Evolutionary conservation across 169 alveolate species (phyloP), one percentile per base, ranked within the genome.

Genomic region (Eimeria necatrix): DNA sequence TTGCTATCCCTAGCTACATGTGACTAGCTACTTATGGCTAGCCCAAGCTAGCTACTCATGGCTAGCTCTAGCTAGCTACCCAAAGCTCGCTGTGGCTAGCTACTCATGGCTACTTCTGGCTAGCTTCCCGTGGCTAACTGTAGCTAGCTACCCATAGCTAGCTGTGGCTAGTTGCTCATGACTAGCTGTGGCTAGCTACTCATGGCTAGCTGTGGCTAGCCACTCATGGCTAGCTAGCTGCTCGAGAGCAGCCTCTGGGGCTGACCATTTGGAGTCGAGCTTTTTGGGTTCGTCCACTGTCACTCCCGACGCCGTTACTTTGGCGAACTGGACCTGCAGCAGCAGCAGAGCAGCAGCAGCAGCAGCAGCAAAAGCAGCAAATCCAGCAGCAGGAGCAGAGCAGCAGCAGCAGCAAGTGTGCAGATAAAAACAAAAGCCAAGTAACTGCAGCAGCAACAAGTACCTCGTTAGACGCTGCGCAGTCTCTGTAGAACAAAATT

Each of bases 401-500:
- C 22, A 10, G 4, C 49, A 22, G 52, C 83, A 32, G 16, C 83
- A 71, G 53, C 83, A 22, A 22, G 48, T 22, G 41, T 32, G 41
- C 3, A 32, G 41, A 0, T 32, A 61, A 26, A 6, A 12, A 61
- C 73, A 61, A 2, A n/a, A 61, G 16, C 24, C 16, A 16, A 71
- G 52, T 48, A 71, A 8, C 52, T n/a, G 52, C 83, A 26, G 52
- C 53, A 71, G 53, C 83, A 8, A 14, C 3, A 32, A 22, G 49
- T 71, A 68, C 85, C 74, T 76, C 68, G 56, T 88, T 61, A 18
- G 94, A 68, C 4, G 92, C 92, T 3, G 74, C 92, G 32, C 92
- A 84, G 92, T 84, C 92, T 12, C 94, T 51, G 73, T 68, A 61
- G 56, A 88, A 88, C 24, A 61, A 56, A 20, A 68, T 4, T n/a